phyloP scores from a whole-genome alignment of 345 rosid species.

The Ceriops tagal region DNA sequence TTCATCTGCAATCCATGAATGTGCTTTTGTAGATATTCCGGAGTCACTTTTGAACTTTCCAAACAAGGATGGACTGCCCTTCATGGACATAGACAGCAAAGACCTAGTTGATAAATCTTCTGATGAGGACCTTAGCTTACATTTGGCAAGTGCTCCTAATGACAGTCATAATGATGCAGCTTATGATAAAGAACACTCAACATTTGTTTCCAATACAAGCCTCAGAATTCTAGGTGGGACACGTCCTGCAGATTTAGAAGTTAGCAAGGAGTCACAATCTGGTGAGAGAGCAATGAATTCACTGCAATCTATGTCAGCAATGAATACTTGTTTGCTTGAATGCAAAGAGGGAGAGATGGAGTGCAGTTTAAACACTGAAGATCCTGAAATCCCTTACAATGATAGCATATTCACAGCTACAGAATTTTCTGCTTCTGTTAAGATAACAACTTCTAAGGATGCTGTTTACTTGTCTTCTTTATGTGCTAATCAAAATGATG shows the following conservation, averaged over 20 bases:
- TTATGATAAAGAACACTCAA: background rate
- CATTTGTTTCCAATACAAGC: background rate
- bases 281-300: background rate
- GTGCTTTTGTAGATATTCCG: constrained; percentile 38
- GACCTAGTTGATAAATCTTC: background rate
- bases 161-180: background rate
- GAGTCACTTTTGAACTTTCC: constrained; percentile 36
- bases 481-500: constrained; percentile 18
- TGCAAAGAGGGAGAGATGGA: constrained; percentile 6
- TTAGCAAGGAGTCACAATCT: background rate
- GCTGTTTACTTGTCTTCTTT: constrained; percentile 20
- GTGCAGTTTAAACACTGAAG: constrained; percentile 24
- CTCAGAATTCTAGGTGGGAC: background rate
- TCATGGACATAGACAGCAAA: background rate
- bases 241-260: background rate
- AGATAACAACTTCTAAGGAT: constrained; percentile 2
- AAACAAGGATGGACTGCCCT: constrained; percentile 6
- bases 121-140: background rate
- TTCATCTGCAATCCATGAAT: constrained; percentile 23
- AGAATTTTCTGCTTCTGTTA: constrained; percentile 17
- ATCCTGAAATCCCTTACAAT: constrained; percentile 24
- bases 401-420: constrained; percentile 11
- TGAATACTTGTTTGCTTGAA: constrained; percentile 1
- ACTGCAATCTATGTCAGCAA: background rate
- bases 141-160: background rate